Evolutionary conservation across 352 stramenopile species (phyloP), one percentile per base, ranked within the genome.

Genomic region (Hyaloperonospora brassicae): DNA sequence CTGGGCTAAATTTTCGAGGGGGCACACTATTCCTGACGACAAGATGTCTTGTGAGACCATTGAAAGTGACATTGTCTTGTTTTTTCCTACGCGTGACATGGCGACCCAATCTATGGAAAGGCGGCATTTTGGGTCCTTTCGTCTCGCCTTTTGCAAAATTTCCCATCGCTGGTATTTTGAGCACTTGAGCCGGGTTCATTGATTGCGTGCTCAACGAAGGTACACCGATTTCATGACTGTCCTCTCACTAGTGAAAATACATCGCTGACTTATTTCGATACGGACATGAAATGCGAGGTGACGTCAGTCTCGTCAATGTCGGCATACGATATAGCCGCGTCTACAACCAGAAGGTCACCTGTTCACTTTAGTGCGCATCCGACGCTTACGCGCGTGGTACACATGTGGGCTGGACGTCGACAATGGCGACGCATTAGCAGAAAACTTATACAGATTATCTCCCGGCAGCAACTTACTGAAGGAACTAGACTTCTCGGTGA

Each of bases 391-490:
- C 27, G n/a, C 36, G 36, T 21, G 3, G 27, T 42, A 42, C 11
- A 14, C 11, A 14, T 42, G 3, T 42, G 36, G 36, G n/a, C 36
- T 42, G 36, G 36, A 14, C 36, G 36, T 42, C 36, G 36, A 21
- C 3, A 12, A 21, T 4, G 7, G 27, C n/a, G n/a, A 7, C 27
- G 3, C 3, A 6, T 8, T 8, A 8, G 27, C 27, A 31, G 25
- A 31, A 47, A 47, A 17, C 2, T 47, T 10, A 47, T 34, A 17
- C 2, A 47, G 41, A 30, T 47, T 34, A 42, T 42, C 36, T 42
- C 36, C 7, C 27, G 3, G 7, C 27, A 3, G 7, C 3, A 7
- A 3, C 27, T 3, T 7, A 7, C 27, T 31, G 27, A 31, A 31
- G 27, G 7, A 31, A n/a, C n/a, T 8, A 8, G 27, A 31, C 3